Conservation (phyloP, 2,329 filamentous ascomycete species). For the Trichoderma oligosporum region DNA sequence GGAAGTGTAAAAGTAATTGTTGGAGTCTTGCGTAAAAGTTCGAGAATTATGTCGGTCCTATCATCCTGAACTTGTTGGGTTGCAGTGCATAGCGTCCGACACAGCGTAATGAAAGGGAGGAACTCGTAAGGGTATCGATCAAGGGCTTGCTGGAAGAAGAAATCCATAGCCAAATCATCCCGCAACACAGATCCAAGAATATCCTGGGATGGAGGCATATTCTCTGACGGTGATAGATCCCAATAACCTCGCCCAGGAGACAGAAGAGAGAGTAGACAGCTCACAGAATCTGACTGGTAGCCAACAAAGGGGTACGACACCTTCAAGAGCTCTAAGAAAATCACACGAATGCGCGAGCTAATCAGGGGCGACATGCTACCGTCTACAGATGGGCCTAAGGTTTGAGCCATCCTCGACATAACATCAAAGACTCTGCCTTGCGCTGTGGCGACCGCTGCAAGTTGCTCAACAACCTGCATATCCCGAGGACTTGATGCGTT, state of each 20-base stretch:
- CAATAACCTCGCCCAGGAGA: constrained; percentile 52
- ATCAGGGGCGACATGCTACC: constrained; percentile 53
- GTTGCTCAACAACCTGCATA: constrained; percentile 47
- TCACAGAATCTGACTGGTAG: constrained; percentile 69
- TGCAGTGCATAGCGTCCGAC: constrained; percentile 55
- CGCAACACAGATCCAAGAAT: constrained; percentile 34
- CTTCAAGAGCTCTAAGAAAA: constrained; percentile 68
- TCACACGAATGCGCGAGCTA: constrained; percentile 58
- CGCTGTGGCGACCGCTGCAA: constrained; percentile 48
- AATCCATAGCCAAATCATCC: constrained; percentile 48
- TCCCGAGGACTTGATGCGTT: constrained; percentile 50
- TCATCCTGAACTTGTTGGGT: constrained; percentile 32
- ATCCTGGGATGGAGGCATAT: constrained; percentile 34
- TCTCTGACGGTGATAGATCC: constrained; percentile 43
- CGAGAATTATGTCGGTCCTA: constrained; percentile 51
- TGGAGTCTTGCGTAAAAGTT: constrained; percentile 64
- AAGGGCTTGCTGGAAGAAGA: constrained; percentile 63
- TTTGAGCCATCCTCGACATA: constrained; percentile 47
- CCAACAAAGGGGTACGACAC: constrained; percentile 63
- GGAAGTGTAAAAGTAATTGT: constrained; percentile 78
- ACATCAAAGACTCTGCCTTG: constrained; percentile 52
- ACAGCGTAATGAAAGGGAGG: constrained; percentile 70
- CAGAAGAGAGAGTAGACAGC: constrained; percentile 62
- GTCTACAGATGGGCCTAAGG: constrained; percentile 43
- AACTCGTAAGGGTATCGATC: constrained; percentile 84